These are phyloP conservation scores for Claviceps pazoutovae DNA, from an alignment of 2,329 filamentous ascomycete species.

Conservation along the genomic window DNA sequence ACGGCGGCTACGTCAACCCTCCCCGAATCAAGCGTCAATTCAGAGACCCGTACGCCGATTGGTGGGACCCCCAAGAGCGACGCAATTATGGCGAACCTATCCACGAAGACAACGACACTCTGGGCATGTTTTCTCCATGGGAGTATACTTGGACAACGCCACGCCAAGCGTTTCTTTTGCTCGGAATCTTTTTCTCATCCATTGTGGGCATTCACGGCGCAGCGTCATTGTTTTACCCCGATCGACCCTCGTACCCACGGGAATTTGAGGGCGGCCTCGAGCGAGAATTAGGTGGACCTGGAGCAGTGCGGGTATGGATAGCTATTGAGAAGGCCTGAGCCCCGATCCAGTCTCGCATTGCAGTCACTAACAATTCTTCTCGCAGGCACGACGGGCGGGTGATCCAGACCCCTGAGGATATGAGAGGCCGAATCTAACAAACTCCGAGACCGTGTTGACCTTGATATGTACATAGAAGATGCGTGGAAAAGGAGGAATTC, in stretches of 20 bases:
- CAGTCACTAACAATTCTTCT: not conserved
- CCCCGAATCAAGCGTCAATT: constrained; percentile 72
- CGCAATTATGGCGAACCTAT: constrained; percentile 93
- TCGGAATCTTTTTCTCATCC: constrained; percentile 51
- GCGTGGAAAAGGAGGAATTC: constrained; percentile 3
- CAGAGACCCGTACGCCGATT: constrained; percentile 83
- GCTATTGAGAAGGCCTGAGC: not conserved
- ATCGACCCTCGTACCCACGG: constrained; percentile 53
- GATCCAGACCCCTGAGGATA: constrained; percentile 37
- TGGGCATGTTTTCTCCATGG: constrained; percentile 79
- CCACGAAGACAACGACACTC: constrained; percentile 89
- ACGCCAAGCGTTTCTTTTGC: constrained; percentile 53
- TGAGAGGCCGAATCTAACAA: not conserved
- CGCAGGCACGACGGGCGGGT: constrained; percentile 38
- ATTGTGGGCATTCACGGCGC: constrained; percentile 52
- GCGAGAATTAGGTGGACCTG: constrained; percentile 58
- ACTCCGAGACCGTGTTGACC: constrained; percentile 2
- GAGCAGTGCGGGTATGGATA: constrained; percentile 48
- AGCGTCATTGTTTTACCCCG: constrained; percentile 58
- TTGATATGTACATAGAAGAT: constrained; percentile 25
- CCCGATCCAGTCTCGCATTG: not conserved
- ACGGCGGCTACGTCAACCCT: constrained; percentile 73
- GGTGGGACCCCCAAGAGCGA: constrained; percentile 96
- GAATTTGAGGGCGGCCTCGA: constrained; percentile 62
- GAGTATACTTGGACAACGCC: constrained; percentile 75